A percentile compares a stretch with the other conserved stretches of the same genome.
These are phyloP conservation scores for Lathyrus tuberosus DNA, from an alignment of 306 rosid species.

Conservation along the genomic window DNA sequence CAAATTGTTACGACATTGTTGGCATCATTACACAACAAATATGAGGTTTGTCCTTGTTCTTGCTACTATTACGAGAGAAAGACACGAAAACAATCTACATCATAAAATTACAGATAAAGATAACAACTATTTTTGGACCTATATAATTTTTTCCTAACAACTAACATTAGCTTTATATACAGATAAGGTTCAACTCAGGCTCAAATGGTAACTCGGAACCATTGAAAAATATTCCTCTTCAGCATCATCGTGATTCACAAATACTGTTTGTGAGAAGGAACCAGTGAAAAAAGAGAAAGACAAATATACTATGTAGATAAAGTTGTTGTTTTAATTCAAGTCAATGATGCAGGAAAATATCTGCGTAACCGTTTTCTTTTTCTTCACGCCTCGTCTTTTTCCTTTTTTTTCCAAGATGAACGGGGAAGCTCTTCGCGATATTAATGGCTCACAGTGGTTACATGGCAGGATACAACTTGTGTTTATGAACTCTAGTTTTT, in stretches of 20 bases:
- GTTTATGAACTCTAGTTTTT: slow-evolving; percentile 58
- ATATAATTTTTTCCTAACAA: no score
- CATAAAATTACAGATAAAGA: no score
- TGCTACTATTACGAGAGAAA: no score
- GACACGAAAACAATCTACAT: no score
- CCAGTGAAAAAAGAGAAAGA: slow-evolving; percentile 43
- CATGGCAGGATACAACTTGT: slow-evolving; percentile 58
- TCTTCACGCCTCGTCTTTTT: not conserved
- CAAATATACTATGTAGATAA: slow-evolving; percentile 35
- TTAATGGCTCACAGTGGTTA: slow-evolving; percentile 43
- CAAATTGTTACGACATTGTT: no score
- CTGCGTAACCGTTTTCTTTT: not conserved
- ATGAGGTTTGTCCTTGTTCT: no score
- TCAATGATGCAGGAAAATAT: not conserved
- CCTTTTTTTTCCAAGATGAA: slow-evolving; percentile 31
- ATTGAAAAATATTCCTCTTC: slow-evolving; percentile 38
- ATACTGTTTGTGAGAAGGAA: slow-evolving; percentile 54
- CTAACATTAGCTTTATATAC: slow-evolving; percentile 31
- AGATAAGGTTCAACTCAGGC: slow-evolving; percentile 60
- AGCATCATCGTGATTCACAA: slow-evolving; percentile 45
- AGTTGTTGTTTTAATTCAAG: slow-evolving; percentile 3
- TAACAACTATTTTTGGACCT: no score
- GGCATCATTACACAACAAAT: no score
- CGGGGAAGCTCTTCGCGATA: slow-evolving; percentile 48
- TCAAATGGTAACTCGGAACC: slow-evolving; percentile 43